phyloP scores from a whole-genome alignment of 768 basidiomycete genomes.

The Pleurotus giganteus region DNA sequence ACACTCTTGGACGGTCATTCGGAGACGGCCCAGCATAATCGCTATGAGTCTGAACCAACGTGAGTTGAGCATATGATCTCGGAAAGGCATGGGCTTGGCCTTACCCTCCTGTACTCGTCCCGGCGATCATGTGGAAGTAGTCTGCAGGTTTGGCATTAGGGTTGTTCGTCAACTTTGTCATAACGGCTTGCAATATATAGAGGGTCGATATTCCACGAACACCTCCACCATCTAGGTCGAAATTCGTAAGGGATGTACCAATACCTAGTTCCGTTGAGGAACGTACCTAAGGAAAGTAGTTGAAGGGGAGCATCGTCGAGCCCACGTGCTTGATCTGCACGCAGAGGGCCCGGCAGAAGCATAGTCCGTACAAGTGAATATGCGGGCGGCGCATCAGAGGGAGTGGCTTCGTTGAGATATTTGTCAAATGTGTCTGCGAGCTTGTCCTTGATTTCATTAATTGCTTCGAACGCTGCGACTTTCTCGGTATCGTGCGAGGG shows the following conservation, averaged over 20 bases:
- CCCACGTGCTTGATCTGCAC: conserved; percentile 22
- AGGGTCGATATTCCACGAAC: conserved; percentile 32
- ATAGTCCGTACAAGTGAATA: conserved; percentile 22
- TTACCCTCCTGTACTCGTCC: conserved; percentile 33
- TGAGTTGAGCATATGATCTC: background rate
- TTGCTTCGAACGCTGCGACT: conserved; percentile 6
- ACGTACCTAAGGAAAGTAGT: conserved; percentile 28
- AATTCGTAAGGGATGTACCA: background rate
- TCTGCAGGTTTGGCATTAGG: conserved; percentile 25
- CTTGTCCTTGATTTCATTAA: conserved; percentile 12
- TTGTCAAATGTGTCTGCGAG: conserved; percentile 18
- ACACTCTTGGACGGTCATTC: conserved; percentile 33
- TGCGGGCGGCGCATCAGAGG: conserved; percentile 16
- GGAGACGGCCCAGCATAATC: conserved; percentile 35
- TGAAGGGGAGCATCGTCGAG: conserved; percentile 20
- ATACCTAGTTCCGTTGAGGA: background rate
- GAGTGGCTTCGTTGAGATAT: conserved; percentile 20
- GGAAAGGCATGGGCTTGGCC: background rate
- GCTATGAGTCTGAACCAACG: conserved; percentile 26
- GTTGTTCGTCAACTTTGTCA: conserved; percentile 23
- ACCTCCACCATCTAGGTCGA: conserved; percentile 29
- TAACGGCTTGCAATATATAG: conserved; percentile 27
- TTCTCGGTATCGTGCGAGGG: conserved; percentile 12
- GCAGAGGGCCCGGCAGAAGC: conserved; percentile 22
- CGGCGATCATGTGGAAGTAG: conserved; percentile 34